Base-by-base conservation (phyloP, 345 rosid genomes). In the Acer negundo region DNA sequence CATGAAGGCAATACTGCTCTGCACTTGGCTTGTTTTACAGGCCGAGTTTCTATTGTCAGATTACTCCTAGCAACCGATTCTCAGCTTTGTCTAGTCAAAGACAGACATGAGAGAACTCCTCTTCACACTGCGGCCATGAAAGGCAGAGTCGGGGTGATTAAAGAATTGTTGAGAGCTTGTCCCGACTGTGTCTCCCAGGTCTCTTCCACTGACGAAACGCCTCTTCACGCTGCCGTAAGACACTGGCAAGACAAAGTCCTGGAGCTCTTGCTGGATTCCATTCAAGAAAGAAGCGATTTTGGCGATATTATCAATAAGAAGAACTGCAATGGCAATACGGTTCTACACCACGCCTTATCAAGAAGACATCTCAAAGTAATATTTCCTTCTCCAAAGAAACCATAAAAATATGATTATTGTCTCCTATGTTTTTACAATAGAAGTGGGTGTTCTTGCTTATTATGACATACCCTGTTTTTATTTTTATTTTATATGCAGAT, bases 111-210 rank as follows among this genome's bases (percentile, higher is more conserved):
- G 24, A 71, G 75, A 12, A 53, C 58, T 53, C 64, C 75, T 9
- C 53, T 71, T 11, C 75, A 71, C 62, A 13, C 20, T 5, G 75
- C 75, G n/a, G 64, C 64, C 13, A 24, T 71, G 23, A 55, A 71
- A 55, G 75, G 75, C 9, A 55, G 75, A 31, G 44, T 71, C 31
- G 61, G 56, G 0, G 44, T 71, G 1, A 31, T 71, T 31, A 16
- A 15, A 8, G 62, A 53, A 35, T 24, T 55, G 46, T 7, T 71
- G 28, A 28, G 62, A 3, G 64, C 23, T 71, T 71, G 15, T 24
- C 38, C 44, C 1, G 64, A 53, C 5, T 53, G 24, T 6, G 44
- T 28, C 1, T 7, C 10, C 1, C 16, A 55, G 44, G 44, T 71
- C 19, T 9, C 46, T 9, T 62, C 23, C 6, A 26, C 22, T 7